Evolutionary conservation across 164 flowering plant species (phyloP), one percentile per base, ranked within the genome.

Genomic region (Nelumbo lutea): DNA sequence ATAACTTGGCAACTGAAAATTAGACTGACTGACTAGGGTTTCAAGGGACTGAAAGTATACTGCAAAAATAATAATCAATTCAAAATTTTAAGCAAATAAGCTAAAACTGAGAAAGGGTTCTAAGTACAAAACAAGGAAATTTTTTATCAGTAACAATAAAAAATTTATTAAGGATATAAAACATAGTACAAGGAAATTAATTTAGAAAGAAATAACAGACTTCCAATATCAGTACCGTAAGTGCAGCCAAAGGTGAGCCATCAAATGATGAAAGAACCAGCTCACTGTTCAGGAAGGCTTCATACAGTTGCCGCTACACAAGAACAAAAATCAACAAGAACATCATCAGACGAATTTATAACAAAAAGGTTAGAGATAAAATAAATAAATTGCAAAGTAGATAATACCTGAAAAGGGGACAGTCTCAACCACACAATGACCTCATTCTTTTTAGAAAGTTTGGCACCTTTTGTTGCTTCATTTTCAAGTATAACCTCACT

Each of bases 241-340:
- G 72, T 66, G 99, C 99, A 79, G 99, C 98, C 71, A 96, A 79
- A 40, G 98, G 97, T 38, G 99, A 96, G 61, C 97, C 96, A 79
- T 87, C 90, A 81, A 89, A 90, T 65, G 98, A 84, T 1, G 98
- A 91, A 70, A 85, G 82, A 78, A 88, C 98, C 41, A 91, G 55
- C 77, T 96, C 97, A 83, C 95, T 88, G 41, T 85, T 87, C 71
- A 96, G 69, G 77, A 87, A 96, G 53, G 99, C 98, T 83, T 90
- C 93, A 84, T 96, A 96, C 6, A 96, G 80, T 76, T 83, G 90
- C 64, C 91, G 79, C 99, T 96, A 69, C 63, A 79, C 40, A 62
- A 72, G 70, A 62, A 45, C 63, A 65, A 67, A 45, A 9, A 61
- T 61, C 1, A 53, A 43, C 38, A 9, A 15, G 3, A 27, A 65